Conservation (phyloP, 768 basidiomycete species). For the Clathrus columnatus region DNA sequence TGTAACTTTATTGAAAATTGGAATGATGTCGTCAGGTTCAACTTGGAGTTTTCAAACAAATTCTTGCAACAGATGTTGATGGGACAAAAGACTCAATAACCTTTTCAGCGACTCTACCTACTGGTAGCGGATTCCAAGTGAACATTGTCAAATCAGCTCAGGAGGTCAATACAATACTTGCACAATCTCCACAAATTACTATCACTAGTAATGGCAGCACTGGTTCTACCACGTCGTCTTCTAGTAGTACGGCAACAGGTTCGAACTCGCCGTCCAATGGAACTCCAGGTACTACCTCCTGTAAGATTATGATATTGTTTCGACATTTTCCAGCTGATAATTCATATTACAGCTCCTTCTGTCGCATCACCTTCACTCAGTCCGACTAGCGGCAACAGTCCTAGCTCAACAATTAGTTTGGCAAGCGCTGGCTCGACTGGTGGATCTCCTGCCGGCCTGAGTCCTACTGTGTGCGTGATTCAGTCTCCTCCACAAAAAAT, state of each 20-base stretch:
- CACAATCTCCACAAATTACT: conserved; percentile 61
- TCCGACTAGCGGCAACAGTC: not conserved
- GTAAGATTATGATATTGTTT: not conserved
- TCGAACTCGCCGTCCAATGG: not conserved
- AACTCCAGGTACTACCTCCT: not conserved
- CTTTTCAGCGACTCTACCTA: conserved; percentile 43
- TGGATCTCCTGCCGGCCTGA: not conserved
- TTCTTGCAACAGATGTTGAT: conserved; percentile 48
- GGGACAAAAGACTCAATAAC: conserved; percentile 29
- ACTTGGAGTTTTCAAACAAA: conserved; percentile 29
- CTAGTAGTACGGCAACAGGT: not conserved
- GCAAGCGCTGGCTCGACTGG: not conserved
- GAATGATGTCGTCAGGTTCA: conserved; percentile 25
- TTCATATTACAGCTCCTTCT: not conserved
- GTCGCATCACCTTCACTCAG: not conserved
- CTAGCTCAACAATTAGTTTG: too few relatives aligned
- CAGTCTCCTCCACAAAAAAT: not conserved
- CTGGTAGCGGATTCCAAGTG: conserved; percentile 56
- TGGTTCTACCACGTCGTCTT: conserved; percentile 14
- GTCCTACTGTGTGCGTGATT: not conserved
- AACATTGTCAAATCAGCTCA: conserved; percentile 52
- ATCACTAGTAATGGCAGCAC: conserved; percentile 24
- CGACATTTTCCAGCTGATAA: not conserved
- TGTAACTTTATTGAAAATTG: conserved; percentile 2
- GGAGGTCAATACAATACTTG: conserved; percentile 45